A percentile compares a stretch with the other conserved stretches of the same genome.
Conservation (phyloP, 441 rosid genomes). For the Manihot esculenta region DNA sequence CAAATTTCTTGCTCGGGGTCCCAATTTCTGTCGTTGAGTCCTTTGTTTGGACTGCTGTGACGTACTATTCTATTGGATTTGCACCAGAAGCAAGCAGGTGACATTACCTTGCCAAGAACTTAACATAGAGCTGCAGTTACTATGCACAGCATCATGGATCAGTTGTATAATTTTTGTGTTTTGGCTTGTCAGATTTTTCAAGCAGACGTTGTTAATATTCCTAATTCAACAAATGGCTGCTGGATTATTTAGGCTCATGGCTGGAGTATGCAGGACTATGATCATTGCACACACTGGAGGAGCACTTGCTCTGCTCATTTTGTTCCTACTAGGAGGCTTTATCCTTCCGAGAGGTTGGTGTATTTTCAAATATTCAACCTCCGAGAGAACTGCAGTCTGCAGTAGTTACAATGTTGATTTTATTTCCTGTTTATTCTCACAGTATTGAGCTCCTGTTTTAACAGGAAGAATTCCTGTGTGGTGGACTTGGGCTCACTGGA, state of each 20-base stretch:
- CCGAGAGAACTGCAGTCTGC: not conserved
- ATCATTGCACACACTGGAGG: constrained; percentile 73
- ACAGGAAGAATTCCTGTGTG: constrained; percentile 43
- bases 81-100: constrained; percentile 68
- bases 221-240: constrained; percentile 78
- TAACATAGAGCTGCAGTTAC: too few species aligned
- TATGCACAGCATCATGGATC: not conserved
- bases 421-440: not conserved
- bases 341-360: constrained; percentile 52
- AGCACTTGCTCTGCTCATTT: constrained; percentile 46
- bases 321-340: constrained; percentile 79
- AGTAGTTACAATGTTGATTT: too few species aligned
- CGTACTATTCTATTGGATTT: constrained; percentile 59
- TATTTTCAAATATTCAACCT: too few species aligned
- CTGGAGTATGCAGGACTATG: constrained; percentile 74
- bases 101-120: not conserved
- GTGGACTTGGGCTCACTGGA: constrained; percentile 87
- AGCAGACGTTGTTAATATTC: constrained; percentile 54
- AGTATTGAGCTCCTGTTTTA: not conserved
- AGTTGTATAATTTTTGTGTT: not conserved
- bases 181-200: constrained; percentile 58
- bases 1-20: constrained; percentile 51
- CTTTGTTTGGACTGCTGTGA: constrained; percentile 45
- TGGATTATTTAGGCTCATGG: constrained; percentile 60
- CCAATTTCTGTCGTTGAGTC: constrained; percentile 61